Conservation (phyloP, 352 stramenopile species). For the Phytophthora boehmeriae region DNA sequence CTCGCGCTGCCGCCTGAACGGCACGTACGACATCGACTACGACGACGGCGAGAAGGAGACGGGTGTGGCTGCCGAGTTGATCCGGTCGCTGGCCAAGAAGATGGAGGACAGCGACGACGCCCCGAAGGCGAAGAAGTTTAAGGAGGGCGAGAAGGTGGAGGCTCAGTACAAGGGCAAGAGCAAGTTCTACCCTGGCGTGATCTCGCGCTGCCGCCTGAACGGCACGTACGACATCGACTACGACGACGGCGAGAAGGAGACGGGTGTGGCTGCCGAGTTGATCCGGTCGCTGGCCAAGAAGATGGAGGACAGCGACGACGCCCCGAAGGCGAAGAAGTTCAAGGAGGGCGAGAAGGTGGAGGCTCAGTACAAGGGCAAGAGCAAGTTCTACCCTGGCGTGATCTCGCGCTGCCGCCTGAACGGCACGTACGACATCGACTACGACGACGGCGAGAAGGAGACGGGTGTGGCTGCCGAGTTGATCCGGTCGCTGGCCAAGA, state of each 20-base stretch:
- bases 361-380: slow-evolving; percentile 24
- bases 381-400: slow-evolving; percentile 20
- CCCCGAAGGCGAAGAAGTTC: slow-evolving; percentile 19
- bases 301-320: slow-evolving; percentile 16
- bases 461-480: slow-evolving; percentile 19
- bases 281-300: slow-evolving; percentile 16
- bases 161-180: slow-evolving; percentile 24
- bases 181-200: slow-evolving; percentile 20
- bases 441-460: slow-evolving; percentile 22
- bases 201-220: slow-evolving; percentile 19
- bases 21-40: slow-evolving; percentile 24
- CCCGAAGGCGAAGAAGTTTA: slow-evolving; percentile 19
- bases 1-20: slow-evolving; percentile 18
- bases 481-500: slow-evolving; percentile 16
- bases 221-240: slow-evolving; percentile 24
- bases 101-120: slow-evolving; percentile 15
- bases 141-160: slow-evolving; percentile 22
- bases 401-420: slow-evolving; percentile 20
- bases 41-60: slow-evolving; percentile 21
- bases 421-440: slow-evolving; percentile 23
- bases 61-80: slow-evolving; percentile 20
- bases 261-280: slow-evolving; percentile 19
- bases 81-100: slow-evolving; percentile 14
- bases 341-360: slow-evolving; percentile 22
- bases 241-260: slow-evolving; percentile 22